Evolutionary conservation across 2,329 filamentous ascomycete species (phyloP), one percentile per base, ranked within the genome.

Genomic region (Fusarium sp.): DNA sequence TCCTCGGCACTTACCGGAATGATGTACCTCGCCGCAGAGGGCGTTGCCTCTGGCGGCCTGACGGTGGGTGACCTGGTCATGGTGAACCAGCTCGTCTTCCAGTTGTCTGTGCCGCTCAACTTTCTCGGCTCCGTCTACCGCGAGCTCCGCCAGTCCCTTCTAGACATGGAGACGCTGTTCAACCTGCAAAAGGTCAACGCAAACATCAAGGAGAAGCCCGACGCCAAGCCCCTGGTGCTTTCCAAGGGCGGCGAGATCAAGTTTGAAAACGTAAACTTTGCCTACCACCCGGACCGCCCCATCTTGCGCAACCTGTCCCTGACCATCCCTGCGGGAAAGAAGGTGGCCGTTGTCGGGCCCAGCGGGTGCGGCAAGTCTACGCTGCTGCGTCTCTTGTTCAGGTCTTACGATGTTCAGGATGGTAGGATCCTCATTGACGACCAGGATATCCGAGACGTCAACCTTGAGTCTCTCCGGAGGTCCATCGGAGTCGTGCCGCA

Each of bases 111-210:
- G 4, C 96, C 96, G 0, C 86, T 99, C 65, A 99, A 99, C 84
- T 99, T 99, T 80, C 84, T 99, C 4, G 96, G 96, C n/a, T 97
- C 93, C 13, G 95, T 99, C 11, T 99, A 99, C 79, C 91, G 96
- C 73, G 96, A 99, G 81, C 86, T 99, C 58, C 88, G 96, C 61
- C 96, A 99, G 81, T 97, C 93, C 20, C 85, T 99, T 46, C 85
- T 99, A 33, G 96, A 99, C 78, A 99, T 99, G 96, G 96, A 98
- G 81, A 98, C 96, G 0, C 86, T 99, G 6, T 99, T 99, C 84
- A 97, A 93, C 78, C 85, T 99, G 31, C 96, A 99, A 80, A 98
- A 97, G 79, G 95, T 98, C 77, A 97, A 98, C 72, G 90, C 97
- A 11, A 89, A 87, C 36, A 91, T 99, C 77, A 90, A 88, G 73